Evolutionary conservation across 2,329 filamentous ascomycete species (phyloP).

Genomic region (Fusarium odoratissimum): DNA sequence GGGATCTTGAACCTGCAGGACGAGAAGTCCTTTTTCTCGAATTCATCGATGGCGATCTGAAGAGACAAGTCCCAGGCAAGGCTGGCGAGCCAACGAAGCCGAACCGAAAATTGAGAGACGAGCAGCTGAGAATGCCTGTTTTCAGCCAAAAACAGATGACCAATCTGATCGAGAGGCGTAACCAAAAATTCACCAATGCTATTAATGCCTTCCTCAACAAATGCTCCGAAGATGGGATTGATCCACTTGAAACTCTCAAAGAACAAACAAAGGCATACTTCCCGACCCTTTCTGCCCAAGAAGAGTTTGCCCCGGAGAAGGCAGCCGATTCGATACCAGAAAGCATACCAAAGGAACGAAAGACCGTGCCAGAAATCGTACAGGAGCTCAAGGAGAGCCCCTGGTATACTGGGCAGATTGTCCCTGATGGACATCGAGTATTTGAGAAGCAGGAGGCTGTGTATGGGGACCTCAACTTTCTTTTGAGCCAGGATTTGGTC

Average conservation of each 20-base stretch:
- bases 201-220: constrained; percentile 81
- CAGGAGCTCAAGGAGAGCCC: constrained; percentile 82
- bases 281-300: constrained; percentile 66
- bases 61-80: constrained; percentile 77
- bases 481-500: constrained; percentile 90
- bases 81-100: constrained; percentile 78
- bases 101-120: constrained; percentile 75
- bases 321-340: constrained; percentile 66
- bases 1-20: constrained; percentile 46
- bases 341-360: constrained; percentile 82
- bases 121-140: constrained; percentile 90
- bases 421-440: constrained; percentile 90
- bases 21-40: constrained; percentile 88
- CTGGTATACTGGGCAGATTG: constrained; percentile 94
- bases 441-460: constrained; percentile 87
- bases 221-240: constrained; percentile 71
- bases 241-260: constrained; percentile 75
- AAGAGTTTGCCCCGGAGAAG: constrained; percentile 45
- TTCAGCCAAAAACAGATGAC: constrained; percentile 95
- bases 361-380: constrained; percentile 85
- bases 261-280: constrained; percentile 69
- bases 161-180: constrained; percentile 87
- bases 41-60: constrained; percentile 91
- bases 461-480: constrained; percentile 85
- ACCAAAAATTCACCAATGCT: constrained; percentile 82